These are phyloP conservation scores for Alternaria atra DNA, from an alignment of 2,329 filamentous ascomycete genomes.

Conservation along the genomic window DNA sequence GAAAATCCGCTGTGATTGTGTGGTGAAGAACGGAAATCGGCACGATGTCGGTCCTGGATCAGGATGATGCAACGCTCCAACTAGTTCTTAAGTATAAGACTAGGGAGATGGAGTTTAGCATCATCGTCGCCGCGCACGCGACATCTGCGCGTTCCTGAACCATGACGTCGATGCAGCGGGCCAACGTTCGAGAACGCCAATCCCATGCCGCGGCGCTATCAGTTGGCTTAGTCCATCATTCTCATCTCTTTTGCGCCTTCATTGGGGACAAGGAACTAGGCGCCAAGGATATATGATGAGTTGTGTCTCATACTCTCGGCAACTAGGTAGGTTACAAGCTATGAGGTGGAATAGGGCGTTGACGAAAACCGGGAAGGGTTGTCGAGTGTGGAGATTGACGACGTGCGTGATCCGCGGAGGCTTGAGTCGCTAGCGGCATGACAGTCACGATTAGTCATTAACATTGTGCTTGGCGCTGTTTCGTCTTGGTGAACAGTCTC, in stretches of 20 bases:
- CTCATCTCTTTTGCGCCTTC: background rate
- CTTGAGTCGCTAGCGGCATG: background rate
- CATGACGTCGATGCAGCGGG: conserved; percentile 18
- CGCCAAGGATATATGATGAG: background rate
- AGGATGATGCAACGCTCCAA: background rate
- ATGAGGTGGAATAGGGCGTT: background rate
- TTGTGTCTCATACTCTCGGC: background rate
- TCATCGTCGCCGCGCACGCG: conserved; percentile 13
- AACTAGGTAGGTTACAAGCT: background rate
- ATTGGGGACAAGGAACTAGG: background rate
- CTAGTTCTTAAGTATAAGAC: background rate
- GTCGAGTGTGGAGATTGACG: background rate
- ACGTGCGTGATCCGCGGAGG: background rate
- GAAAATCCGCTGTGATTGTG: background rate
- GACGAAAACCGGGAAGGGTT: background rate
- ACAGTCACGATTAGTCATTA: background rate
- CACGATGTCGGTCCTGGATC: background rate
- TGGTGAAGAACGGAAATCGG: conserved; percentile 6
- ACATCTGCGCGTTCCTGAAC: conserved; percentile 17
- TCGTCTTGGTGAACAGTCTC: background rate
- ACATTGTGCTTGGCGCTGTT: background rate
- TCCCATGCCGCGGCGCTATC: conserved; percentile 16
- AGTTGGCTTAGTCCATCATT: background rate
- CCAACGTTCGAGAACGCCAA: conserved; percentile 10
- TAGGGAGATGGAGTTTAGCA: background rate